Percentiles rank a stretch among this genome's conserved stretches.
Evolutionary conservation across 192 early-diverging fungal genomes (phyloP).

Genomic region (Coemansia sp.): DNA sequence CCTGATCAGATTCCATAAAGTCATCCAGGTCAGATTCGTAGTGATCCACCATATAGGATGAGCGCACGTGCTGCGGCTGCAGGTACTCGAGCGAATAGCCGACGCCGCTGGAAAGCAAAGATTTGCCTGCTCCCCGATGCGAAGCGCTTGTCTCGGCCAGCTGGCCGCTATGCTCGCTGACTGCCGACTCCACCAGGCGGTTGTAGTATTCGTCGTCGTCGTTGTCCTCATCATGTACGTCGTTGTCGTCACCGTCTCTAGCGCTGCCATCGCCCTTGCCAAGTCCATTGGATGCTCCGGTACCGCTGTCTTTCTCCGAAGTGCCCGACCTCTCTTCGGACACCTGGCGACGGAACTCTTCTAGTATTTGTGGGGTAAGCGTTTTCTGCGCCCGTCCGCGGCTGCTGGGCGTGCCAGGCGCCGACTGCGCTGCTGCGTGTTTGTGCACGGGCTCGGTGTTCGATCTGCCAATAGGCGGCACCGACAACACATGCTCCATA

Average conservation of each 20-base stretch:
- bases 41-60: not conserved
- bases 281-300: too few species aligned
- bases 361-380: constrained; percentile 48
- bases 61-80: constrained; percentile 1
- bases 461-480: constrained; percentile 16
- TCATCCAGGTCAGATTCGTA: constrained; percentile 2
- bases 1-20: not conserved
- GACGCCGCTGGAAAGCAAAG: constrained; percentile 11
- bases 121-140: constrained; percentile 6
- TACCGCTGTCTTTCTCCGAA: not conserved
- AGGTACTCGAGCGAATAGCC: not conserved
- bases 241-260: not conserved
- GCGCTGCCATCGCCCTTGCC: not conserved
- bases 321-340: constrained; percentile 15
- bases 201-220: constrained; percentile 26
- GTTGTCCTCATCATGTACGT: not conserved
- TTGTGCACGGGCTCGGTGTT: constrained; percentile 42
- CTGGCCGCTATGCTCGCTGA: not conserved
- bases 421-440: not conserved
- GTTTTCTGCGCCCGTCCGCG: constrained; percentile 42
- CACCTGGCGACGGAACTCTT: constrained; percentile 26
- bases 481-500: not conserved
- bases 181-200: constrained; percentile 21
- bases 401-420: constrained; percentile 28
- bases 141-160: not conserved